A percentile compares a stretch with the other conserved stretches of the same genome.
These are phyloP conservation scores for Candida berthetii DNA, from an alignment of 805 yeast genomes.

Conservation along the genomic window DNA sequence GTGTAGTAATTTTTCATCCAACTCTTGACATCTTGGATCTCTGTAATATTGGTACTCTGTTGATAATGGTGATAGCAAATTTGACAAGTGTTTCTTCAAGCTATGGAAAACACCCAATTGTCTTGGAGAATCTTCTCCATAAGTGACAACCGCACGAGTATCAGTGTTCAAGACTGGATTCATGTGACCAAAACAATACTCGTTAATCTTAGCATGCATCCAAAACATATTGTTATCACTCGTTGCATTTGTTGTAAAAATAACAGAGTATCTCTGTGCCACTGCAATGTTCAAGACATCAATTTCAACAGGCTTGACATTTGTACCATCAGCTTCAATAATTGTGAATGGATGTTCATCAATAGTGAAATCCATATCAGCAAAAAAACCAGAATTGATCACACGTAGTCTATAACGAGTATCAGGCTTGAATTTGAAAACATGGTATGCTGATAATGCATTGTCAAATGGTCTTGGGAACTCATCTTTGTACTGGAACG, in stretches of 20 bases:
- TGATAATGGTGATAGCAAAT: slow-evolving; percentile 4
- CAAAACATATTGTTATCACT: slow-evolving; percentile 31
- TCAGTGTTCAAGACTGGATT: slow-evolving; percentile 27
- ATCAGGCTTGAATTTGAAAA: slow-evolving; percentile 31
- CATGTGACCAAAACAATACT: slow-evolving; percentile 27
- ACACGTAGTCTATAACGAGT: slow-evolving; percentile 40
- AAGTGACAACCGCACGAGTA: slow-evolving; percentile 25
- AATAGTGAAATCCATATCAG: slow-evolving; percentile 41
- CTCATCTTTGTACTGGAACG: slow-evolving; percentile 22
- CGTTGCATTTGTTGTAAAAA: slow-evolving; percentile 45
- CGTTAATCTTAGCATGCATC: slow-evolving; percentile 32
- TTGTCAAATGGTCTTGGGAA: slow-evolving; percentile 13
- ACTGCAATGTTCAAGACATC: slow-evolving; percentile 43
- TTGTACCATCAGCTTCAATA: slow-evolving; percentile 49
- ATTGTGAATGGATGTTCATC: slow-evolving; percentile 45
- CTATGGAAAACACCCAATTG: slow-evolving; percentile 3
- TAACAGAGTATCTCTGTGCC: slow-evolving; percentile 63
- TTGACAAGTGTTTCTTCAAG: slow-evolving; percentile 4
- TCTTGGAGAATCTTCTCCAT: slow-evolving; percentile 11
- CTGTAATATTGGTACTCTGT: slow-evolving; percentile 8
- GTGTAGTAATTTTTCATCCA: slow-evolving; percentile 17
- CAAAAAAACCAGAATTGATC: slow-evolving; percentile 44
- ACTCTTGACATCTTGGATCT: slow-evolving; percentile 18
- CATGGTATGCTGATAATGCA: slow-evolving; percentile 13
- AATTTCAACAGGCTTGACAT: slow-evolving; percentile 37